These are phyloP conservation scores for Trypanosoma boissoni DNA, from an alignment of 208 protist genomes.

Conservation along the genomic window DNA sequence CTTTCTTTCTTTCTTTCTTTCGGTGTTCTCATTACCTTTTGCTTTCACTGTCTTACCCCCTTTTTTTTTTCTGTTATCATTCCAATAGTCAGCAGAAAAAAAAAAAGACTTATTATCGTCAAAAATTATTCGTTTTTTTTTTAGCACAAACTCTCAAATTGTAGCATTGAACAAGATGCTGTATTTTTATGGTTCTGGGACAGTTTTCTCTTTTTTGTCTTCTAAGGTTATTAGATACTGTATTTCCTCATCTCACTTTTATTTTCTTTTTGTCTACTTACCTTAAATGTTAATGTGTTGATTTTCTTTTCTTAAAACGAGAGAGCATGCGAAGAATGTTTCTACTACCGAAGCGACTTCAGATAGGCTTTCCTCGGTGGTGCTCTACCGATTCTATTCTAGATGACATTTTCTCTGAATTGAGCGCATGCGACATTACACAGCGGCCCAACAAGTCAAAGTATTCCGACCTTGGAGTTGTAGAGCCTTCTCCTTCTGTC, in stretches of 20 bases:
- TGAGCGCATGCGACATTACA: conserved; percentile 26
- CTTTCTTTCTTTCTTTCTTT: conserved; percentile 3
- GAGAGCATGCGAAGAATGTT: conserved; percentile 19
- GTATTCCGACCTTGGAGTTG: background rate
- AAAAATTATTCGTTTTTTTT: background rate
- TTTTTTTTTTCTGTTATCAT: background rate
- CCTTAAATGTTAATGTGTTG: too few relatives aligned
- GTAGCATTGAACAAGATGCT: too few relatives aligned
- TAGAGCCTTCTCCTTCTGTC: background rate
- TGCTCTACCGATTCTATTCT: conserved; percentile 20
- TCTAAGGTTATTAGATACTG: conserved; percentile 2
- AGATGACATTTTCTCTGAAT: conserved; percentile 28
- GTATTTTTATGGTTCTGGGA: too few relatives aligned
- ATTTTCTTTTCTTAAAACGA: background rate
- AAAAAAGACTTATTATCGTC: background rate
- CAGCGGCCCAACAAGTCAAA: conserved; percentile 1
- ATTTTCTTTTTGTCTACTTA: conserved; percentile 5
- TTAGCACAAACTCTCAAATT: too few relatives aligned
- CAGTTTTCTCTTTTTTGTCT: too few relatives aligned
- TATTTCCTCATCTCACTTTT: background rate
- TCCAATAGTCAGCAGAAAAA: background rate
- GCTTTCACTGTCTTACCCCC: background rate
- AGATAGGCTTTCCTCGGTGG: background rate
- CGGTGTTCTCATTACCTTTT: background rate
- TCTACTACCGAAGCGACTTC: conserved; percentile 5